Evolutionary conservation across 2,329 filamentous ascomycete species (phyloP).

Genomic region (Calcarisporium arbuscula): DNA sequence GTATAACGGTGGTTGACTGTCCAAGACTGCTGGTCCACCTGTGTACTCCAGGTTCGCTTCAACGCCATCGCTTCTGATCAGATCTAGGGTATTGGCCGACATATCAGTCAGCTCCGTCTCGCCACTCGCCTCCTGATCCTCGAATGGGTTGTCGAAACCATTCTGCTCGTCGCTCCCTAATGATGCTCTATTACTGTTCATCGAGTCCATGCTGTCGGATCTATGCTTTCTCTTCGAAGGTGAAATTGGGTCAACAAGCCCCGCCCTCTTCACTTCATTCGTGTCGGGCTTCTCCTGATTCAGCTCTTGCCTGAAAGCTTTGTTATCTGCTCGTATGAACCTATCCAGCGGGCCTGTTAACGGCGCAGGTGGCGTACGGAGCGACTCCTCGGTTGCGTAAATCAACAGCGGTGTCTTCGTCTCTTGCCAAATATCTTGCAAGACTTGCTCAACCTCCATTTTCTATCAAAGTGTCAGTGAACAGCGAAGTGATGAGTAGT

Average conservation of each 20-base stretch:
- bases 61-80: conserved; percentile 11
- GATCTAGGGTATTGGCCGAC: conserved; percentile 7
- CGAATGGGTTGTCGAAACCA: conserved; percentile 24
- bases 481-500: too few relatives aligned
- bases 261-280: conserved; percentile 11
- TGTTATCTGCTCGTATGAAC: conserved; percentile 47
- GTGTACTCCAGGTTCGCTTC: conserved; percentile 11
- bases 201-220: conserved; percentile 38
- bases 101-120: conserved; percentile 22
- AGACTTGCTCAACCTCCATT: conserved; percentile 37
- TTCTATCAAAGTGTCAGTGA: conserved; percentile 36
- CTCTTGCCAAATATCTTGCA: conserved; percentile 40
- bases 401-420: conserved; percentile 42
- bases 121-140: conserved; percentile 16
- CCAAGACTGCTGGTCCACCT: conserved; percentile 9
- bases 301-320: conserved; percentile 44
- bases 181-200: conserved; percentile 40
- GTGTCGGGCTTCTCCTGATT: conserved; percentile 27
- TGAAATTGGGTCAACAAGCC: conserved; percentile 33
- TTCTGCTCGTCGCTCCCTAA: conserved; percentile 32
- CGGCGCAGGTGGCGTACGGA: conserved; percentile 25
- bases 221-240: conserved; percentile 41
- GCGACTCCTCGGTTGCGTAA: conserved; percentile 47
- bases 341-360: conserved; percentile 34
- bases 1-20: conserved; percentile 9